Evolutionary conservation across 140 eudicot species (phyloP).

Genomic region (Anethum foeniculum): DNA sequence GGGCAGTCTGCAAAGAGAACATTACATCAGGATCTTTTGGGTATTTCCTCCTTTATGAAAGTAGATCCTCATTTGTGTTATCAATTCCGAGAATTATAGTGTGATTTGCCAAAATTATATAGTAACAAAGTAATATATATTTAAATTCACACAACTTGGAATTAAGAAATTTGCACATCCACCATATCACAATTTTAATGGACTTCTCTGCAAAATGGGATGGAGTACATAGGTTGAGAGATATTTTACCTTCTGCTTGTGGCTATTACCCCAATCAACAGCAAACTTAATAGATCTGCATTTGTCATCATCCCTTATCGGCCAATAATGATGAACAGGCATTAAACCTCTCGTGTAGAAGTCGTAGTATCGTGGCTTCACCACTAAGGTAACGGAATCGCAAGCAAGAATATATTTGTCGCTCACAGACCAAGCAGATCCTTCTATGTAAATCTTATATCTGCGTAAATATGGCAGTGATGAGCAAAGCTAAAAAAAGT

Average conservation of each 20-base stretch:
- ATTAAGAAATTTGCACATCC: not conserved
- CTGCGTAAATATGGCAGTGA: conserved; percentile 20
- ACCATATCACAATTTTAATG: not conserved
- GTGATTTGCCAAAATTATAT: not conserved
- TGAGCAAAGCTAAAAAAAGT: too few relatives aligned
- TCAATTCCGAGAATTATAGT: not conserved
- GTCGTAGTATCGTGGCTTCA: conserved; percentile 57
- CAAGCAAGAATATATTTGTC: conserved; percentile 77
- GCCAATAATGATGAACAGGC: conserved; percentile 83
- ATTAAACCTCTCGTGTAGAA: conserved; percentile 80
- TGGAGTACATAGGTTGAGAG: not conserved
- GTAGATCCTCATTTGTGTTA: not conserved
- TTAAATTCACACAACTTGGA: not conserved
- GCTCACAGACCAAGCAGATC: conserved; percentile 92
- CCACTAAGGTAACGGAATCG: conserved; percentile 56
- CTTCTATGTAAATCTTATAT: conserved; percentile 83
- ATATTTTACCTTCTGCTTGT: conserved; percentile 45
- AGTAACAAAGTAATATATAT: not conserved
- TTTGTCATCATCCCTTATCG: conserved; percentile 54
- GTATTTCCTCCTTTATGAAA: not conserved
- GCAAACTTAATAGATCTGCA: conserved; percentile 80
- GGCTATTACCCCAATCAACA: conserved; percentile 76
- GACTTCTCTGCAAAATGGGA: not conserved
- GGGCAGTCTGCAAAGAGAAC: not conserved
- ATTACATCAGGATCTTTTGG: not conserved